Base-by-base conservation (phyloP, 2,329 filamentous ascomycete species). In the Ophiostoma sp. region DNA sequence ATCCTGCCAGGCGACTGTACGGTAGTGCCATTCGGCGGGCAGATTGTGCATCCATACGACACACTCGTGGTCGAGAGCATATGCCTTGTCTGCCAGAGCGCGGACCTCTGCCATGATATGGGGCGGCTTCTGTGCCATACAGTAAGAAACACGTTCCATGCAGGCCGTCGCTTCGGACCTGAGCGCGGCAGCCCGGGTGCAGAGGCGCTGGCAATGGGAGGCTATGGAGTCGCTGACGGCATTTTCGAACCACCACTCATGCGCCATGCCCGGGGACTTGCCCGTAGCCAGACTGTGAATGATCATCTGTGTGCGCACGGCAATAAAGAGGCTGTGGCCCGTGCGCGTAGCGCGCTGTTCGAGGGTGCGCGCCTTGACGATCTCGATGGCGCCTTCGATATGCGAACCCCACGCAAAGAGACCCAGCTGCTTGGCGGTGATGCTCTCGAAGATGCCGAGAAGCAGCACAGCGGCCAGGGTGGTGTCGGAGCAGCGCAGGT, bases 371-470 rank as follows among this genome's bases (percentile, higher is more conserved):
- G 83, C 81, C 75, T 85, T 86, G 69, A 87, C 85, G 1, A 89
- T 79, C 73, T 87, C 84, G 41, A 89, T 83, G n/a, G 87, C 87
- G 3, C 86, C 87, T 72, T 88, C 85, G n/a, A 86, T 83, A 74
- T 89, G 87, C 11, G 86, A 86, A 4, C 85, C 86, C 87, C 87
- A 89, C 1, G 86, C 85, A 70, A 84, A 79, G 75, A 84, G 83
- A 44, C 83, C 84, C 67, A 85, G 78, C 68, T 85, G 82, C 71
- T 83, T 84, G 15, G 85, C 83, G 0, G 83, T 83, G 64, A 89
- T 87, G 70, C 82, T 86, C 79, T 89, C 87, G 72, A 87, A 90
- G 31, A 89, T 79, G 0, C 86, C 85, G 35, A 90, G 76, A 71
- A 89, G 78, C 41, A 90, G 77, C 20, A 89, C 86, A 0, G 87